Percentiles rank a stretch among this genome's conserved stretches.
Evolutionary conservation across 805 yeast genomes (phyloP).

Genomic region (Lipomyces orientalis): DNA sequence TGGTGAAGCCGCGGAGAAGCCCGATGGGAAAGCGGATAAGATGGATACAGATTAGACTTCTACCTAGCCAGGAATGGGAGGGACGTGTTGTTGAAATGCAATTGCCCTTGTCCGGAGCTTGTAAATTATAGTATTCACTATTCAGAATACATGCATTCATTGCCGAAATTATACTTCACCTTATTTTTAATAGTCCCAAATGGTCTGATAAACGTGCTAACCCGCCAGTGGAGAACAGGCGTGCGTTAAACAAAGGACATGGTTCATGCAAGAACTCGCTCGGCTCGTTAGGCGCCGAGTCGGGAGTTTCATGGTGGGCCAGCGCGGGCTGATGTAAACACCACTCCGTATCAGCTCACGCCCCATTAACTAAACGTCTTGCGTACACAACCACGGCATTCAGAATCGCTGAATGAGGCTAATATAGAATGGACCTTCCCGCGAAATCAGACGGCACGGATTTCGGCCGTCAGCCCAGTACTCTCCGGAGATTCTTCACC

Average conservation of each 20-base stretch:
- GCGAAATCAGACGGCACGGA: not conserved
- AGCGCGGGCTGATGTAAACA: not conserved
- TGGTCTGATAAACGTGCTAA: not conserved
- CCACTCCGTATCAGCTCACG: not conserved
- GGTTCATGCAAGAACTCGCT: too few species aligned
- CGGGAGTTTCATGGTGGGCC: not conserved
- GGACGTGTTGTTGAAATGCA: not conserved
- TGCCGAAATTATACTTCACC: not conserved
- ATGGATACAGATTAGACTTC: constrained; percentile 32
- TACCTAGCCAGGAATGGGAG: not conserved
- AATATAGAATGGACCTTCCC: not conserved
- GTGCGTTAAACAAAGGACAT: too few species aligned
- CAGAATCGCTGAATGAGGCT: not conserved
- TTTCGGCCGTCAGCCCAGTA: not conserved
- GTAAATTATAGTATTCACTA: constrained; percentile 2
- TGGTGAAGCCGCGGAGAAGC: constrained; percentile 11
- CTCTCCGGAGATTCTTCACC: constrained; percentile 18
- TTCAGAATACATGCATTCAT: not conserved
- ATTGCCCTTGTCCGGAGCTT: not conserved
- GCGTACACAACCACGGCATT: not conserved
- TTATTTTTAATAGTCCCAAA: not conserved
- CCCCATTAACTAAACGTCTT: not conserved
- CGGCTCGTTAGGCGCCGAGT: not conserved
- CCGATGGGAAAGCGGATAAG: constrained; percentile 26
- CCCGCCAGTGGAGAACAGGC: not conserved